Evolutionary conservation across 169 alveolate species (phyloP), one percentile per base, ranked within the genome.

Genomic region (Plasmodium gaboni): DNA sequence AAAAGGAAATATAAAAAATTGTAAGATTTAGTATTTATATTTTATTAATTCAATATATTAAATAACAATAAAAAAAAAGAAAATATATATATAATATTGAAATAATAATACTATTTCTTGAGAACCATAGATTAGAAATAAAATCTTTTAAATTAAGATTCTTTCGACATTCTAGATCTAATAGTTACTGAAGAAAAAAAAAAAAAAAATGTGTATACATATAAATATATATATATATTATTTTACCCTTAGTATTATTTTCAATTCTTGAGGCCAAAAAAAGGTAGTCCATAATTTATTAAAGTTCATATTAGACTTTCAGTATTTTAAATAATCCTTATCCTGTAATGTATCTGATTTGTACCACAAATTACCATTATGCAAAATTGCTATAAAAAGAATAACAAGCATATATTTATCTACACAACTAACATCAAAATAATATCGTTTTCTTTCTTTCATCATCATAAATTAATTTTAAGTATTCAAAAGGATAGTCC

Each of bases 291-390:
- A 72, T 22, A 74, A 74, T 3, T 74, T 74, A 60, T 74, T 73
- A 61, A 74, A 74, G 38, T 74, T 74, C 88, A 74, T 74, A 42
- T 74, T 73, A 15, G 74, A 60, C 53, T 61, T 74, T 28, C 46
- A 72, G 24, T 44, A 74, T 12, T 74, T 60, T 15, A 74, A 74
- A 17, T 60, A 92, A 85, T 92, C 91, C 10, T 68, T 65, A 60
- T 93, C 96, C 67, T 88, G 96, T 57, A 76, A 61, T 2, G 93
- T 86, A 65, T 94, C 96, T 4, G 95, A 94, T 57, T 76, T 88
- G 6, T 78, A 85, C 96, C 96, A 94, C 38, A 94, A 85, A 12
- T 93, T 88, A 12, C 96, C 96, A 19, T 93, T 95, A 5, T 96
- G 88, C 96, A 96, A 94, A 1, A 93, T 88, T 93, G 93, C 91